A percentile compares a stretch with the other conserved stretches of the same genome.
These are phyloP conservation scores for Aspergillus glaucus DNA, from an alignment of 2,329 filamentous ascomycete species.

Conservation along the genomic window DNA sequence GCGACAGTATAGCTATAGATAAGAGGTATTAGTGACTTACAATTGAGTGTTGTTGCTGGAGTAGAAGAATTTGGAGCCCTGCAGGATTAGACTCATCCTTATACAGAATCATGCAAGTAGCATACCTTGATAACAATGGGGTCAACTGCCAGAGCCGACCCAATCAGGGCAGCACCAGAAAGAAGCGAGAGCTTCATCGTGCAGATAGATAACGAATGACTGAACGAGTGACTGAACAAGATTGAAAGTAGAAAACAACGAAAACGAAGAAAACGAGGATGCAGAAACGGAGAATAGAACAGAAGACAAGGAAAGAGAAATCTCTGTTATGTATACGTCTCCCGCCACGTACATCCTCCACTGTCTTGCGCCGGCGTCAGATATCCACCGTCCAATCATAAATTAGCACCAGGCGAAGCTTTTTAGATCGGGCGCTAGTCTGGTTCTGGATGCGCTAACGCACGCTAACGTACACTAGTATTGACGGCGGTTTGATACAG, in stretches of 20 bases:
- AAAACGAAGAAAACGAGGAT: background rate
- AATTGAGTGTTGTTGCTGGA: conserved; percentile 68
- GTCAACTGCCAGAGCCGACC: conserved; percentile 11
- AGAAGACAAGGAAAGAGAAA: background rate
- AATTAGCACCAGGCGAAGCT: background rate
- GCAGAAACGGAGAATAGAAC: background rate
- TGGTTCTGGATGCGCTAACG: background rate
- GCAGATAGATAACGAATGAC: background rate
- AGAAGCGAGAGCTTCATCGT: conserved; percentile 1
- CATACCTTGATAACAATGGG: conserved; percentile 57
- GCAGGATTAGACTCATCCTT: conserved; percentile 8
- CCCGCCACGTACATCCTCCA: background rate
- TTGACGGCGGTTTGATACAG: background rate
- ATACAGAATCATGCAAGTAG: too few relatives aligned
- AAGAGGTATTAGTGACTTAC: conserved; percentile 53
- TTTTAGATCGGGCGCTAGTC: background rate
- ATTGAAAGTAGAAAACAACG: background rate
- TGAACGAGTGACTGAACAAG: background rate
- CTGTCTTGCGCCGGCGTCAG: background rate
- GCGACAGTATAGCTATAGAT: conserved; percentile 8
- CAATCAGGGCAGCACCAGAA: background rate
- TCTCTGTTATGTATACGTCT: background rate
- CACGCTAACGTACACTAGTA: background rate
- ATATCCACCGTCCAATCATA: background rate
- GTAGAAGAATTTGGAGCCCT: conserved; percentile 82